phyloP scores from a whole-genome alignment of 2,329 filamentous ascomycete genomes.

The Xylaria sp. region DNA sequence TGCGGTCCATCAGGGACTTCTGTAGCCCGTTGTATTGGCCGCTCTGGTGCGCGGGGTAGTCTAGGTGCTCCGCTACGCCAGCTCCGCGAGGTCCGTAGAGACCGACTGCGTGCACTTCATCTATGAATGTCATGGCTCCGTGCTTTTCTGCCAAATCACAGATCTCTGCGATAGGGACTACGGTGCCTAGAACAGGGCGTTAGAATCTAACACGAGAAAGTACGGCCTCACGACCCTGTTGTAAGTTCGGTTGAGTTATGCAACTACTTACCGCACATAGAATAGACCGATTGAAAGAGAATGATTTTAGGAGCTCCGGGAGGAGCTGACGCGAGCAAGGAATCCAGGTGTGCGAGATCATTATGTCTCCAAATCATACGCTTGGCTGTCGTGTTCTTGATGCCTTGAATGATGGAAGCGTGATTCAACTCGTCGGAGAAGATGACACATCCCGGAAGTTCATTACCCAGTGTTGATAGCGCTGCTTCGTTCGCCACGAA shows the following conservation, averaged over 20 bases:
- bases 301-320: not conserved
- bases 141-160: not conserved
- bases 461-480: not conserved
- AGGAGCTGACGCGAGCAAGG: not conserved
- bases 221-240: not conserved
- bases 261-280: not conserved
- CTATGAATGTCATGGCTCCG: not conserved
- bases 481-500: not conserved
- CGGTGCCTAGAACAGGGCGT: not conserved
- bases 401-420: not conserved
- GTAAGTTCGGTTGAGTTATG: not conserved
- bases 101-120: not conserved
- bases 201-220: not conserved
- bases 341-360: not conserved
- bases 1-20: not conserved
- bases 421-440: not conserved
- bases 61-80: not conserved
- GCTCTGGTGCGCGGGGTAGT: not conserved
- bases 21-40: not conserved
- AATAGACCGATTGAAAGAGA: not conserved
- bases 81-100: not conserved
- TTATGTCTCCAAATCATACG: constrained; percentile 1
- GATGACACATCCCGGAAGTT: not conserved
- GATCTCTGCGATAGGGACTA: not conserved
- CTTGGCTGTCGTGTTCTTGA: not conserved